Base-by-base conservation (phyloP, 805 yeast genomes). In the Starmerella khaoyaiensis region DNA sequence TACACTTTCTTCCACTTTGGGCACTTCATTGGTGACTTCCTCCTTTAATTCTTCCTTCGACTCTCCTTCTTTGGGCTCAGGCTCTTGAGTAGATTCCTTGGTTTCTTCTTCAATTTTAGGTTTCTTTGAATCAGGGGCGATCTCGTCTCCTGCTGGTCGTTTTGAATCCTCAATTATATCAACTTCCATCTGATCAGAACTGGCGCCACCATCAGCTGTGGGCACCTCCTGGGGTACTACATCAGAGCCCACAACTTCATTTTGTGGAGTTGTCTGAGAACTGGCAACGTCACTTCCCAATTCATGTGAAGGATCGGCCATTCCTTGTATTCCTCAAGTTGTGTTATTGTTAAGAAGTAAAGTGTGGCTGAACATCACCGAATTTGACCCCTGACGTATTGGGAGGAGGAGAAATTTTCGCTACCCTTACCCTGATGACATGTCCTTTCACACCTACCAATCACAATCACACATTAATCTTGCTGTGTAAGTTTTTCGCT, bases 341-440 rank as follows among this genome's bases (percentile, higher is more conserved):
- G 33, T 25, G 43, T 40, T 41, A 24, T 31, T 37, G 47, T 43
- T 18, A 43, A 23, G 48, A 45, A 36, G 46, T 37, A 35, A 37
- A 45, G 48, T 36, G 27, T 26, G 15, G 18, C 14, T 17, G 11
- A n/a, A 21, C 23, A 24, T 35, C 27, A 20, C 33, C 21, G 27
- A 47, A 37, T 45, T 45, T 43, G 47, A 45, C 48, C 48, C 48
- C 48, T 31, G 28, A 14, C 34, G 23, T 28, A n/a, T n/a, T n/a
- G n/a, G n/a, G 35, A 14, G 15, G 32, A 27, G 24, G 35, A 35
- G 35, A 45, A 43, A 38, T 38, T 37, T 41, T 34, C 35, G 32
- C 33, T n/a, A 36, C 47, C 48, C 48, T 45, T 33, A 39, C 48
- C 48, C 39, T 3, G 4, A 12, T 8, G 26, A 34, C 33, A 21